These are phyloP conservation scores for Aureobasidium pullulans DNA, from an alignment of 2,329 filamentous ascomycete genomes.

Conservation along the genomic window DNA sequence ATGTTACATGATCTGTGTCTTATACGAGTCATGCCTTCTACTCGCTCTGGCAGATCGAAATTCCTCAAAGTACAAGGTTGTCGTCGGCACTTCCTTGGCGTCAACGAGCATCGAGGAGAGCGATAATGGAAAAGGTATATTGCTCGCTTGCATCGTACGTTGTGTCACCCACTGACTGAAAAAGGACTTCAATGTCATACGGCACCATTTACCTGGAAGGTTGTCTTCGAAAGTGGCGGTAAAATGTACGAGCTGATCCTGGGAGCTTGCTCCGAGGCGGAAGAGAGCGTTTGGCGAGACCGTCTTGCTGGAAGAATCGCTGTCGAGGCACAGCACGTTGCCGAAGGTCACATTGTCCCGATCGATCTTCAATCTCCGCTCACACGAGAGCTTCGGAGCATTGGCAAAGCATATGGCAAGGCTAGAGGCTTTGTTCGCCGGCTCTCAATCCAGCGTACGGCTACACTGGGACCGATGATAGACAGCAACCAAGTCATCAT, in stretches of 20 bases:
- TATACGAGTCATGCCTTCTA: constrained; percentile 76
- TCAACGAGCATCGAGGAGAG: constrained; percentile 61
- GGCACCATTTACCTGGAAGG: constrained; percentile 83
- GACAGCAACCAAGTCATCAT: constrained; percentile 71
- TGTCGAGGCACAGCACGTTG: constrained; percentile 44
- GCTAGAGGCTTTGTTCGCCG: constrained; percentile 57
- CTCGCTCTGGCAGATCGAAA: constrained; percentile 61
- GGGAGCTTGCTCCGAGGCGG: constrained; percentile 73
- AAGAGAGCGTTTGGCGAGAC: constrained; percentile 73
- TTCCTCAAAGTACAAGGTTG: constrained; percentile 62
- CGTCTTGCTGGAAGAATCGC: constrained; percentile 52
- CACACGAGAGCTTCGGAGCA: constrained; percentile 61
- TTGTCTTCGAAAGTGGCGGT: constrained; percentile 71
- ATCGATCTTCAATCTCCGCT: constrained; percentile 55
- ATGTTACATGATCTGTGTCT: constrained; percentile 73
- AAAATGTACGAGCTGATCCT: constrained; percentile 78
- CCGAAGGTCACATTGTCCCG: constrained; percentile 40
- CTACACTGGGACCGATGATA: constrained; percentile 62
- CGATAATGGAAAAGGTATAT: constrained; percentile 63
- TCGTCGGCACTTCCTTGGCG: constrained; percentile 64
- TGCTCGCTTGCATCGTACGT: no score
- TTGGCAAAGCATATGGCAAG: constrained; percentile 69
- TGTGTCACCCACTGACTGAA: background rate
- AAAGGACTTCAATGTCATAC: constrained; percentile 80
- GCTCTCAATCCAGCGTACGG: constrained; percentile 72